A percentile compares a stretch with the other conserved stretches of the same genome.
phyloP scores from a whole-genome alignment of 257 asterid species.

The Salvia hispanica region DNA sequence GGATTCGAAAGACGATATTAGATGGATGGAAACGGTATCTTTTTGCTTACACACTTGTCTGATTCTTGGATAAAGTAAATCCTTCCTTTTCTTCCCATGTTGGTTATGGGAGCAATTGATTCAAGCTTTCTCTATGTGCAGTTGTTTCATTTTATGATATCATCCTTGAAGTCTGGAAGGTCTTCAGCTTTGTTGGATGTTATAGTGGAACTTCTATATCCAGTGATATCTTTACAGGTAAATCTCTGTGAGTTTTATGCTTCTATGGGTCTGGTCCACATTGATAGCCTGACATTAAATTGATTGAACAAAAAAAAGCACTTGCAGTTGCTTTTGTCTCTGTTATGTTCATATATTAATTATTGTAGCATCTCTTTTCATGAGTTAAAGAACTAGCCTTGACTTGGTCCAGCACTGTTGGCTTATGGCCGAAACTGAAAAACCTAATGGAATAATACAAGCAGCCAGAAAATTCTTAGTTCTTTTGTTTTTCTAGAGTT shows the following conservation, averaged over 20 bases:
- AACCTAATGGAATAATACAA: background rate
- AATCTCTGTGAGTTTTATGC: slow-evolving; percentile 19
- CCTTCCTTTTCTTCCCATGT: slow-evolving; percentile 30
- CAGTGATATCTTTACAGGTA: slow-evolving; percentile 92
- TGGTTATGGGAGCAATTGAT: slow-evolving; percentile 31
- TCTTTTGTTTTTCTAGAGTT: slow-evolving; percentile 13
- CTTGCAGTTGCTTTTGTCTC: slow-evolving; percentile 23
- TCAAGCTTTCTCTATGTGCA: slow-evolving; percentile 43
- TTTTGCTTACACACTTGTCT: slow-evolving; percentile 29
- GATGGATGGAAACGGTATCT: slow-evolving; percentile 99
- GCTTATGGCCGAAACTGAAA: slow-evolving; percentile 16
- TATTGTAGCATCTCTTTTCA: slow-evolving; percentile 1
- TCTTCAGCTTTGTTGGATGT: slow-evolving; percentile 88
- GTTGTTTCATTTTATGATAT: slow-evolving; percentile 90
- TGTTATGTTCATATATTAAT: slow-evolving; percentile 17
- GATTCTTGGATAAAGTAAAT: slow-evolving; percentile 19
- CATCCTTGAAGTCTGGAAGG: slow-evolving; percentile 96
- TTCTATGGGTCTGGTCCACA: slow-evolving; percentile 8
- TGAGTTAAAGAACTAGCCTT: background rate
- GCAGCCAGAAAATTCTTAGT: background rate
- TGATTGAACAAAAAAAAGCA: slow-evolving; percentile 15
- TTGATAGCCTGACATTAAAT: slow-evolving; percentile 24
- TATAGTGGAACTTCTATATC: slow-evolving; percentile 82
- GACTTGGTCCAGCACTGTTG: slow-evolving; percentile 13
- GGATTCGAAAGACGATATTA: slow-evolving; percentile 71